A percentile compares a stretch with the other conserved stretches of the same genome.
Evolutionary conservation across 306 rosid species (phyloP).

Genomic region (Castanea mollissima): DNA sequence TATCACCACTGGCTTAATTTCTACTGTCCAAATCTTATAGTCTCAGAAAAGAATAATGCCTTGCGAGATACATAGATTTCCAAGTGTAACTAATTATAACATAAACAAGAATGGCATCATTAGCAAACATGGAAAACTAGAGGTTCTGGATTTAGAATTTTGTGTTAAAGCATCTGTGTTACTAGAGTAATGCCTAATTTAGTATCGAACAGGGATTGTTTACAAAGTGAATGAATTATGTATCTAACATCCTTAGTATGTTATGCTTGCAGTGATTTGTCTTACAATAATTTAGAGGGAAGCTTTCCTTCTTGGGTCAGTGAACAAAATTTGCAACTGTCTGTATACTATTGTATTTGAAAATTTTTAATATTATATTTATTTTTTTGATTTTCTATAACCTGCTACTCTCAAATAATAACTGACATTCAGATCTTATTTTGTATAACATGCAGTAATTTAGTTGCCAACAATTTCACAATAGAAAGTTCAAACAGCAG

Average conservation of each 20-base stretch:
- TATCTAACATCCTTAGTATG: not conserved
- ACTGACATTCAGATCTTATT: slow-evolving; percentile 14
- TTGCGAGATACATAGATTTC: not conserved
- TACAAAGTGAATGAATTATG: not conserved
- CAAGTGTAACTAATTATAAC: no score
- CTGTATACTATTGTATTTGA: slow-evolving; percentile 18
- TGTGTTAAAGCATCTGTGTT: not conserved
- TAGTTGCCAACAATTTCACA: slow-evolving; percentile 74
- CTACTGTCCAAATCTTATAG: not conserved
- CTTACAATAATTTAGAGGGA: slow-evolving; percentile 34
- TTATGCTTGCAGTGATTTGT: slow-evolving; percentile 57
- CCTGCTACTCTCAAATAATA: not conserved
- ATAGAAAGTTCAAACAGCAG: slow-evolving; percentile 48
- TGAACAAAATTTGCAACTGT: slow-evolving; percentile 48
- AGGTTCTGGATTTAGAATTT: not conserved
- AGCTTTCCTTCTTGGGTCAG: slow-evolving; percentile 76
- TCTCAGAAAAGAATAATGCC: not conserved
- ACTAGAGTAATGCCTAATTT: not conserved
- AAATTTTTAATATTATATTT: not conserved
- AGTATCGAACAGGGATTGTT: not conserved
- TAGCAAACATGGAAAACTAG: not conserved
- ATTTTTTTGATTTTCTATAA: not conserved
- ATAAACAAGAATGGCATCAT: no score
- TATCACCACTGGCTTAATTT: not conserved
- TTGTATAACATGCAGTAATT: slow-evolving; percentile 50